phyloP scores from a whole-genome alignment of 2,329 filamentous ascomycete species.

The Onygenales sp. region DNA sequence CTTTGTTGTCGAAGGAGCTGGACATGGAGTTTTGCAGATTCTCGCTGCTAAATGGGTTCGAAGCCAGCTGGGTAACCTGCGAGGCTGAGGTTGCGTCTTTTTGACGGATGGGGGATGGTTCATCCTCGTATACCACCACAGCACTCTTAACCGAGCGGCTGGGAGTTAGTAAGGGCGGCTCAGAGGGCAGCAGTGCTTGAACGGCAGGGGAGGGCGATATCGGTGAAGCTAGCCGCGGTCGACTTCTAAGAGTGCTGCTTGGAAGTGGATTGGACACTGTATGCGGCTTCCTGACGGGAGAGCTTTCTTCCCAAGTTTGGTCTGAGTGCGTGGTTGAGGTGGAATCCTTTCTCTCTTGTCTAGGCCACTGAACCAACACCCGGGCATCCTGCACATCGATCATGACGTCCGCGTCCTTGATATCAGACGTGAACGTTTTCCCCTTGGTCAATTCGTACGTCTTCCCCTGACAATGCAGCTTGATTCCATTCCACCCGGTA shows the following conservation, averaged over 20 bases:
- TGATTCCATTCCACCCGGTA: slow-evolving; percentile 91
- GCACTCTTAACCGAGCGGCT: slow-evolving; percentile 34
- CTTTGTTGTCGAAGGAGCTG: slow-evolving; percentile 25
- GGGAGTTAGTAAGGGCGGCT: slow-evolving; percentile 34
- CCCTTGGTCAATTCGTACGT: slow-evolving; percentile 81
- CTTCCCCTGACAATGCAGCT: slow-evolving; percentile 80
- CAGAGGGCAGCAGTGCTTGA: slow-evolving; percentile 34
- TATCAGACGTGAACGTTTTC: slow-evolving; percentile 82
- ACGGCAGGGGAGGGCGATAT: slow-evolving; percentile 59
- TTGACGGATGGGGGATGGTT: slow-evolving; percentile 45
- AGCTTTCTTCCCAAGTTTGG: slow-evolving; percentile 58
- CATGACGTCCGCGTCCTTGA: slow-evolving; percentile 82
- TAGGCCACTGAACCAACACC: slow-evolving; percentile 84
- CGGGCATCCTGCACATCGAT: slow-evolving; percentile 89
- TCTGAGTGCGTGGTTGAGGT: slow-evolving; percentile 47
- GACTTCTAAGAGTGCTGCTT: slow-evolving; percentile 46
- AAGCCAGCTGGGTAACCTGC: slow-evolving; percentile 24
- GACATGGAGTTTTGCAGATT: slow-evolving; percentile 24
- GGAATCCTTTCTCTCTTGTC: slow-evolving; percentile 43
- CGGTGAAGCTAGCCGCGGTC: slow-evolving; percentile 59
- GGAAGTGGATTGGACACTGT: slow-evolving; percentile 20
- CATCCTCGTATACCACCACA: slow-evolving; percentile 64
- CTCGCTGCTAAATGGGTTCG: slow-evolving; percentile 20
- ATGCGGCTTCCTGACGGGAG: slow-evolving; percentile 33
- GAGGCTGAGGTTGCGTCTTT: slow-evolving; percentile 19